Conservation (phyloP, 306 rosid species). For the Hippophae rhamnoides region DNA sequence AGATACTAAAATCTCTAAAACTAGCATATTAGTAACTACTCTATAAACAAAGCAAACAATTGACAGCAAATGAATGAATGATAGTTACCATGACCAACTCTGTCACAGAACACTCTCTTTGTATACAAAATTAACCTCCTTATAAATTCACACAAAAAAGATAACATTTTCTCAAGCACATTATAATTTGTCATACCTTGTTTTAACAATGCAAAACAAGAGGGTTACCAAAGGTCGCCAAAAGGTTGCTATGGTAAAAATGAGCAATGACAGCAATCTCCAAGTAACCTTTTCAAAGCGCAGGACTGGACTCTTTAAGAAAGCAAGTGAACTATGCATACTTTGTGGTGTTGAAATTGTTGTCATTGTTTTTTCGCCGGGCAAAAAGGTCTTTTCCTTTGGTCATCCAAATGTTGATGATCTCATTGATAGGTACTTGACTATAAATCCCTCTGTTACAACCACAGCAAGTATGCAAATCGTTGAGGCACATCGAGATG, state of each 20-base stretch:
- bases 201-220: neutral
- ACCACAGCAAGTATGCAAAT: neutral
- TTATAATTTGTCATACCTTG: neutral
- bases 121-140: neutral
- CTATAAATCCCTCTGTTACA: neutral
- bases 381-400: no score
- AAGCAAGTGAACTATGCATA: neutral
- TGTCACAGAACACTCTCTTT: no score
- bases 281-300: neutral
- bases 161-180: neutral
- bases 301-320: neutral
- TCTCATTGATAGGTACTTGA: no score
- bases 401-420: no score
- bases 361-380: no score
- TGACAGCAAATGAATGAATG: neutral
- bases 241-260: neutral
- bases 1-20: neutral
- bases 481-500: neutral
- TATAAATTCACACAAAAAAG: neutral
- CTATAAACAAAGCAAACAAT: neutral
- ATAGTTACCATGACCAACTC: no score
- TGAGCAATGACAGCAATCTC: constrained; percentile 1
- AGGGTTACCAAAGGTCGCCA: neutral
- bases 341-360: neutral
- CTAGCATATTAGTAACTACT: neutral